A percentile compares a stretch with the other conserved stretches of the same genome.
phyloP scores from a whole-genome alignment of 1,284 basidiomycete genomes.

The Schizophyllum amplum region DNA sequence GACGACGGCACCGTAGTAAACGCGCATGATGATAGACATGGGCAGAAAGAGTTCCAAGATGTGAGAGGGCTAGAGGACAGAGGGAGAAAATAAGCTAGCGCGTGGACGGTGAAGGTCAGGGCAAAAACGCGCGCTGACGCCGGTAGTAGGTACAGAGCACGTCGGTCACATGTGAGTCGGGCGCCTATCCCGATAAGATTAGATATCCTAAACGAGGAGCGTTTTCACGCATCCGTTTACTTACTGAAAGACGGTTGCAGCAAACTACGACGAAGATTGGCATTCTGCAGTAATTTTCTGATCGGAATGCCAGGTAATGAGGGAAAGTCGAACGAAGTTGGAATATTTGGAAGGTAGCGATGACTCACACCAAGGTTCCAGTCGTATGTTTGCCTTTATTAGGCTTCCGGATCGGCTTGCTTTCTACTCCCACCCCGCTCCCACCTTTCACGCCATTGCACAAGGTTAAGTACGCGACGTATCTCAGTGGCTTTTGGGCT shows the following conservation, averaged over 20 bases:
- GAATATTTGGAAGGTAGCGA: background rate
- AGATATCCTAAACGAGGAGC: no score
- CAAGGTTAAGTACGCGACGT: background rate
- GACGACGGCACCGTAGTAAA: conserved; percentile 21
- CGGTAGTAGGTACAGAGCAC: conserved; percentile 2
- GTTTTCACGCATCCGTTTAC: no score
- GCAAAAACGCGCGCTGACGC: background rate
- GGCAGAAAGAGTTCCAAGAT: no score
- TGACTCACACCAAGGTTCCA: background rate
- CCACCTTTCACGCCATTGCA: background rate
- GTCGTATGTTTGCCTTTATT: background rate
- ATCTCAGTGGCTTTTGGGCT: no score
- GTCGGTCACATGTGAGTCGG: no score
- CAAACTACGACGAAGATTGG: no score
- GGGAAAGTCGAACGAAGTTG: no score
- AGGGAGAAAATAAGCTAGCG: background rate
- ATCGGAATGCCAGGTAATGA: no score
- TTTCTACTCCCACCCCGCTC: background rate
- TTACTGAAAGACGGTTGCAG: no score
- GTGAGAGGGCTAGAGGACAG: background rate
- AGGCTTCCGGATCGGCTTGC: background rate
- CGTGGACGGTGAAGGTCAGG: background rate
- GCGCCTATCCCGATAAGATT: background rate
- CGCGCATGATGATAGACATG: background rate
- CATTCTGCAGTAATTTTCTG: no score